phyloP scores from a whole-genome alignment of 2,329 filamentous ascomycete species.

The Apiospora marii region DNA sequence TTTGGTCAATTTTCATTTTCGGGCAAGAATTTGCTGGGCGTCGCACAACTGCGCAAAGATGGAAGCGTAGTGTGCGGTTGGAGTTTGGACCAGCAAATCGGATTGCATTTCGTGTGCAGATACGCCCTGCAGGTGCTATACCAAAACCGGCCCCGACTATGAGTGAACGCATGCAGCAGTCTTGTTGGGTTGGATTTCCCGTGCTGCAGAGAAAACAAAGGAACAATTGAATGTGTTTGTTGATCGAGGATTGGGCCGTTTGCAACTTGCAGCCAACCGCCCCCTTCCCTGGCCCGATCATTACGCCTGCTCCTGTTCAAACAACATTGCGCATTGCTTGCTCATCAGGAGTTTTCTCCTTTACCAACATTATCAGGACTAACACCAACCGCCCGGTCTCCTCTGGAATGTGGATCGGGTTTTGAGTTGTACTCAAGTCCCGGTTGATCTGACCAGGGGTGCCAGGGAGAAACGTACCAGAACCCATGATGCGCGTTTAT shows the following conservation, averaged over 20 bases:
- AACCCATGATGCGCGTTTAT: background rate
- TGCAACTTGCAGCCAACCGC: background rate
- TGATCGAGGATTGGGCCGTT: slow-evolving; percentile 4
- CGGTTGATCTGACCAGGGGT: slow-evolving; percentile 5
- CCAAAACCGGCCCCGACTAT: background rate
- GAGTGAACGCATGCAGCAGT: background rate
- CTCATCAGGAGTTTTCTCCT: slow-evolving; percentile 2
- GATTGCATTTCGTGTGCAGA: slow-evolving; percentile 1
- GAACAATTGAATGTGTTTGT: background rate
- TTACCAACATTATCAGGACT: background rate
- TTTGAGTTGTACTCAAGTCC: background rate
- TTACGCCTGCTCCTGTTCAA: background rate
- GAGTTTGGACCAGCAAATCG: background rate
- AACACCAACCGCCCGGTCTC: background rate
- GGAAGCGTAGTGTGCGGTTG: background rate
- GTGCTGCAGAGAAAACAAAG: background rate
- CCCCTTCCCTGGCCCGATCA: background rate
- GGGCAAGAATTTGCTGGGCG: background rate
- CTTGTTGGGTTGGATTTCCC: background rate
- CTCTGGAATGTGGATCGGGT: slow-evolving; percentile 9
- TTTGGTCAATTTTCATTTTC: background rate
- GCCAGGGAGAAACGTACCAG: slow-evolving; percentile 10
- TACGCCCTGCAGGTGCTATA: slow-evolving; percentile 11
- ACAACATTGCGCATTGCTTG: background rate
- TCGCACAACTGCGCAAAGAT: background rate